Base-by-base conservation (phyloP, 345 rosid genomes). In the Noccaea caerulescens region DNA sequence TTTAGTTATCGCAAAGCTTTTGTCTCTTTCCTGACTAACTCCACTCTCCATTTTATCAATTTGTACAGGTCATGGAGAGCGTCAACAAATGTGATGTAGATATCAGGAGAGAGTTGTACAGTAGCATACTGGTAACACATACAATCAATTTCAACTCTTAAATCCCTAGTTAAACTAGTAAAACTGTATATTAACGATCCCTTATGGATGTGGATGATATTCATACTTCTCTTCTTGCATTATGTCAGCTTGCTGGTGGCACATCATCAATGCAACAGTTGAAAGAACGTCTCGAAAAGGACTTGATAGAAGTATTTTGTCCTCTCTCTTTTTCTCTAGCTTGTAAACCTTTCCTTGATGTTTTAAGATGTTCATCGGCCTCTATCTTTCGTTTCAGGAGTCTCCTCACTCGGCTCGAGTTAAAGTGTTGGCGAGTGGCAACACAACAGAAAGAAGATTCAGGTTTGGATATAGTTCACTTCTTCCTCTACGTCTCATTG, bases 391-490 rank as follows among this genome's bases (percentile, higher is more conserved):
- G 52, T 34, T 88, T 69, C 63, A 95, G 99, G 97, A 95, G 76
- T 89, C 99, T 81, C 99, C 98, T 82, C 97, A 92, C 75, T 88
- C 97, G 61, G 99, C 99, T 45, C 81, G 98, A 79, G 98, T 92
- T 43, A 95, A 95, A 85, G 98, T 95, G 52, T 75, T 92, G 81
- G 92, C 97, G 6, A 95, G 97, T 71, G 98, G 99, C 80, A 91
- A 94, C 80, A 78, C 97, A 66, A 75, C 78, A 4, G 78, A 94
- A 77, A 85, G 99, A 80, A 86, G 97, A 84, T 94, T 89, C 90
- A 94, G 97, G 98, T 92, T 27, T 27, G 6, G 73, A 68, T 54
- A 51, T 13, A 23, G 12, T 62, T 61, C n/a, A 61, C 41, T 33
- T 68, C 18, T 62, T 68, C 30, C 6, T 64, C 52, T 37, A 10